These are phyloP conservation scores for Daedaleopsis nitida DNA, from an alignment of 768 basidiomycete species.

Conservation along the genomic window DNA sequence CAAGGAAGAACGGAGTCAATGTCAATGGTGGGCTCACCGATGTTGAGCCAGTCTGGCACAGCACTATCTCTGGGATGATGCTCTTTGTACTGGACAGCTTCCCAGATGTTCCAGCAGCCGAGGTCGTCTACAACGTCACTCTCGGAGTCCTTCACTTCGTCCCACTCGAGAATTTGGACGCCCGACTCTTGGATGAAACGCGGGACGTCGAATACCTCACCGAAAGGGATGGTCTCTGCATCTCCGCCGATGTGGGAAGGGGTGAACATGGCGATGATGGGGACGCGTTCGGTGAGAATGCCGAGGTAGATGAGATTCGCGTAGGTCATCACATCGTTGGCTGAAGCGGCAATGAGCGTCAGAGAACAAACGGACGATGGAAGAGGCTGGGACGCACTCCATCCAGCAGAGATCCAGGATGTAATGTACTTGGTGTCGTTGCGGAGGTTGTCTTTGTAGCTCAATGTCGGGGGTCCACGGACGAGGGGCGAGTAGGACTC, in stretches of 20 bases:
- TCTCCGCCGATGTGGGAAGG: constrained; percentile 41
- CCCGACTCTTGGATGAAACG: constrained; percentile 39
- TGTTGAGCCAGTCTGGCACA: constrained; percentile 28
- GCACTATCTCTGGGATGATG: constrained; percentile 28
- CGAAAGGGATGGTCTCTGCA: constrained; percentile 36
- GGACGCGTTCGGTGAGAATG: constrained; percentile 39
- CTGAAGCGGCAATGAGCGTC: constrained; percentile 34
- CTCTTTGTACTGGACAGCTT: constrained; percentile 33
- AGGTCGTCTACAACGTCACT: constrained; percentile 36
- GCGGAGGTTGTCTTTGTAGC: constrained; percentile 68
- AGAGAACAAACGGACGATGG: not conserved
- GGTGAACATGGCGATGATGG: constrained; percentile 43
- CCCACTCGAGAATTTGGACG: constrained; percentile 43
- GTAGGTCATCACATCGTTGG: constrained; percentile 76
- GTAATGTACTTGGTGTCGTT: constrained; percentile 66
- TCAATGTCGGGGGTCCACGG: constrained; percentile 53
- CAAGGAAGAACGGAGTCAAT: not conserved
- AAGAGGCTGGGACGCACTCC: constrained; percentile 43
- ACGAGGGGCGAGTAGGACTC: constrained; percentile 27
- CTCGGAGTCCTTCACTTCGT: constrained; percentile 40
- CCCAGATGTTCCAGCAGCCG: constrained; percentile 49
- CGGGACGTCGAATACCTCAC: constrained; percentile 46
- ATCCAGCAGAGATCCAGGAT: constrained; percentile 77
- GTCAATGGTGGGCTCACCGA: constrained; percentile 27
- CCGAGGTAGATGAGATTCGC: constrained; percentile 46